These are phyloP conservation scores for Phytophthora fragariaefolia DNA, from an alignment of 352 stramenopile species.

Conservation along the genomic window DNA sequence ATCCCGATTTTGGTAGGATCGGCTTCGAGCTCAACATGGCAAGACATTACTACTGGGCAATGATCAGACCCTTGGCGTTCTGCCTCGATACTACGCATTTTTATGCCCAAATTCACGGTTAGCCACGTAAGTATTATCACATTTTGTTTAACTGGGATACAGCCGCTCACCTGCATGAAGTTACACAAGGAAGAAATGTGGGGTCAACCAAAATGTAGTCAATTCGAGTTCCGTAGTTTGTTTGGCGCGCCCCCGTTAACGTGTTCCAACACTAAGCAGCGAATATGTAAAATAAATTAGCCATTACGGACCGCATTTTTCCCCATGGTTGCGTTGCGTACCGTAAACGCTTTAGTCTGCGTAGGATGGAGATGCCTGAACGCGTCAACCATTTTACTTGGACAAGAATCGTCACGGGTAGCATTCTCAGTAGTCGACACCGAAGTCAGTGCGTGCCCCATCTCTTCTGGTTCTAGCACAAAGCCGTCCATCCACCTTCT, in stretches of 20 bases:
- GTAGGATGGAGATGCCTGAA: slow-evolving; percentile 85
- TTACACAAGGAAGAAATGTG: slow-evolving; percentile 51
- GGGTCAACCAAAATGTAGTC: slow-evolving; percentile 91
- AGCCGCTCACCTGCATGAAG: slow-evolving; percentile 60
- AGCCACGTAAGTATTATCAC: background rate
- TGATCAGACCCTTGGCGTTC: slow-evolving; percentile 78
- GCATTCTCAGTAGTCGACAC: background rate
- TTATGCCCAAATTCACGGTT: too few relatives aligned
- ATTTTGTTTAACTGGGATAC: background rate
- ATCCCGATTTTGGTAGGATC: slow-evolving; percentile 21
- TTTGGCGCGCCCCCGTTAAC: slow-evolving; percentile 82
- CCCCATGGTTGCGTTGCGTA: slow-evolving; percentile 25
- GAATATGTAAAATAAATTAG: background rate
- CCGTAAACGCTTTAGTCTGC: slow-evolving; percentile 81
- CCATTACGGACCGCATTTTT: background rate
- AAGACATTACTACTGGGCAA: slow-evolving; percentile 70
- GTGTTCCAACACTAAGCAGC: slow-evolving; percentile 85
- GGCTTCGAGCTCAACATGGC: slow-evolving; percentile 43
- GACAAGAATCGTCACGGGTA: background rate
- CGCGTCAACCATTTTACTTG: slow-evolving; percentile 65
- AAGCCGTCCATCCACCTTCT: slow-evolving; percentile 75
- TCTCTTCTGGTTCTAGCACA: slow-evolving; percentile 24
- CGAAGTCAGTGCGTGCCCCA: slow-evolving; percentile 1
- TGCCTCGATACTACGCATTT: slow-evolving; percentile 50
- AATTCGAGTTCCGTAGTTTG: slow-evolving; percentile 92